Base-by-base conservation (phyloP, 345 rosid genomes). In the Eucalyptus cloeziana region DNA sequence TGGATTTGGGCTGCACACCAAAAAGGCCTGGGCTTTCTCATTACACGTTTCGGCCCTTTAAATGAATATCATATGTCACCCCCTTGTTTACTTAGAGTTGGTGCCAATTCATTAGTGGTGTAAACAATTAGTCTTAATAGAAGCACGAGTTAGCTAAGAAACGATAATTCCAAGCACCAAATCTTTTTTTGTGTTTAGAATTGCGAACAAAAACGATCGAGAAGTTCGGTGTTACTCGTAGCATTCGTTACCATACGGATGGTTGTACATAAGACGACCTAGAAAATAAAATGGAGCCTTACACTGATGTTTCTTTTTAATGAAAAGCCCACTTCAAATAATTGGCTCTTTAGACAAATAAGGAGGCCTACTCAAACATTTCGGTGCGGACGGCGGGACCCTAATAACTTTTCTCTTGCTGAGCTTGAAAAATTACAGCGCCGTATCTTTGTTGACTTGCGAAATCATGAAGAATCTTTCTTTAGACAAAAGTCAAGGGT, bases 161-260 rank as follows among this genome's bases (percentile, higher is more conserved):
- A 60, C 30, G 33, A 2, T 12, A 27, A 60, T 27, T 60, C 15
- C 16, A 13, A 60, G 33, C 69, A 6, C 31, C 2, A 5, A 56
- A 56, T 60, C 0, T 60, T 60, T 0, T 27, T 12, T 0, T 27
- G 33, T 60, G 15, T 12, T 60, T 13, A 12, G 69, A 60, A 27
- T 56, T 56, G 30, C 6, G 62, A 56, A 56, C 62, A 25, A 56
- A 56, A 56, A 56, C 30, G 13, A 56, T 56, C 30, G 1, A 9
- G 30, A 56, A 56, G 30, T 56, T 56, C 3, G 62, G 62, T 24
- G 30, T 56, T 56, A 56, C 62, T 10, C 6, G 62, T 24, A 9
- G 62, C 30, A 0, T 56, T 0, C 30, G 0, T 56, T 10, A 24
- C 27, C 62, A 25, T 56, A 56, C 1, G 30, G 62, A 56, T 24